Evolutionary conservation across 768 basidiomycete species (phyloP), one percentile per base, ranked within the genome.

Genomic region (Lactifluus piperatus): DNA sequence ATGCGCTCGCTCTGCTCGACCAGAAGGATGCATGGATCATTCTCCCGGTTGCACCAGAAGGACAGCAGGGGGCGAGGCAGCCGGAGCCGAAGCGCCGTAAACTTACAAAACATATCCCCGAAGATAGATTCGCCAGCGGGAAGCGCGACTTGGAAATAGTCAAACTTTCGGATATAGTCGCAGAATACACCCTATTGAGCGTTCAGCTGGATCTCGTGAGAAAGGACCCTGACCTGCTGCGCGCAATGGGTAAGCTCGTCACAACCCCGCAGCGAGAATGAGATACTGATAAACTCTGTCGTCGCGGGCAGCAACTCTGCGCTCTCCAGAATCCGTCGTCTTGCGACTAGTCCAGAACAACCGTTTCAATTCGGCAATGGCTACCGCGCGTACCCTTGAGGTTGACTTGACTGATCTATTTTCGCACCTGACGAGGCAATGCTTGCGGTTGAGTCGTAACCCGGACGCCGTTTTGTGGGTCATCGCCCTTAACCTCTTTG

Each of bases 341-440:
- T 75, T 89, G 65, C 77, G 87, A 61, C 78, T 94, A 52, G 84
- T 86, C 5, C 89, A 97, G 69, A 74, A 79, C 45, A 89, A 85
- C 62, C 79, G 81, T 63, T 94, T 89, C 71, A 88, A 85, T 64
- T 75, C 81, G 52, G 95, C 95, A 3, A 81, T 95, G 71, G 72
- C 82, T 5, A 81, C 84, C 29, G 94, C 91, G 2, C 79, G 81
- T 34, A 81, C 81, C 46, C 79, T 97, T 43, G 77, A 82, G 34
- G 82, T 92, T 43, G 91, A 97, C 70, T 90, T 97, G 88, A 83
- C 84, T 3, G 87, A 91, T 62, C 67, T 95, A 11, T 95, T 98
- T 68, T 80, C 81, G 43, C 78, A 82, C 62, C 73, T 98, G 62
- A 84, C 92, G 0, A 76, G 74, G 37, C 85, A 91, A 68, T 97